Evolutionary conservation across 371 early-diverging fungal genomes (phyloP), one percentile per base, ranked within the genome.

Genomic region (Actinomucor elegans): DNA sequence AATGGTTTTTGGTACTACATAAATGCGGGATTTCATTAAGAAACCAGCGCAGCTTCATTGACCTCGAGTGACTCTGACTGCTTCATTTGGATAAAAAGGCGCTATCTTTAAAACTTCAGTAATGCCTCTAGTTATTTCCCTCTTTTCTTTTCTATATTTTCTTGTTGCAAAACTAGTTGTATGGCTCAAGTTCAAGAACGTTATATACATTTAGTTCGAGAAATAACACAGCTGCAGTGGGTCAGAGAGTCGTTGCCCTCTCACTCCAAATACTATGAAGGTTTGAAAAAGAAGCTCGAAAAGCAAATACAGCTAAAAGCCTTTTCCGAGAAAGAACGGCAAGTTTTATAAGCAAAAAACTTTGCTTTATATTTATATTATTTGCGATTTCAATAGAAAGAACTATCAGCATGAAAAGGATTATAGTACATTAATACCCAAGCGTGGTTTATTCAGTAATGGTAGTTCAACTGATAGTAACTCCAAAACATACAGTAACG

Each of bases 181-280:
- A 55, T 49, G 44, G 42, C 26, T 35, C 36, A 52, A 32, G 57
- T 56, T 17, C 58, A 62, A 58, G 55, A 51, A 21, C 55, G 57
- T 3, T 74, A 59, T 50, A 36, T 66, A 27, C 46, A 40, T 26
- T 35, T 74, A 8, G 50, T 74, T 11, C 59, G 49, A 20, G 64
- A 69, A 6, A 76, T 76, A 17, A 66, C 73, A 9, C 38, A 49
- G 9, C 42, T 73, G 12, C 77, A 76, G 48, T 76, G 73, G 73
- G 73, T 76, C 5, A 66, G 73, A 33, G 77, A 76, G 48, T 76
- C 77, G 0, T 17, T 76, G 15, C 67, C 77, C 9, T 52, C 71
- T 11, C 77, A 76, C 48, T 68, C 71, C 8, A 65, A 69, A 29
- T 60, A 73, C 35, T 66, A 76, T 48, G 73, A 70, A 32, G 65